phyloP scores from a whole-genome alignment of 345 rosid genomes.

The Viola odorata region DNA sequence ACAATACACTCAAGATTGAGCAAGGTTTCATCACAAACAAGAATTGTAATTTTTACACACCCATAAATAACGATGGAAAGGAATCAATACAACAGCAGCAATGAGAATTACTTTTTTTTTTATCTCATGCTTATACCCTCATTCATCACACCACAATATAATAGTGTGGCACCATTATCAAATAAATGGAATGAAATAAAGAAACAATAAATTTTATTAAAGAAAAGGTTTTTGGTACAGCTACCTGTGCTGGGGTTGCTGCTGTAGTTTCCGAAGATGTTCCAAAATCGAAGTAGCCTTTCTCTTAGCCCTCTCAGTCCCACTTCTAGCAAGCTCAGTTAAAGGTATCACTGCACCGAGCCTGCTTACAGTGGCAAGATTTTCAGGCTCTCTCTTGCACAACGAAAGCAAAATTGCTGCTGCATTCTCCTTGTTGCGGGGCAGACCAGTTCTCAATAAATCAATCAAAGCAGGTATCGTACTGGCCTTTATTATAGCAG shows the following conservation, averaged over 20 bases:
- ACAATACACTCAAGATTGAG: not conserved
- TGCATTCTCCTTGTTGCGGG: constrained; percentile 77
- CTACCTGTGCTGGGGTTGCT: constrained; percentile 23
- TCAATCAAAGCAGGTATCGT: constrained; percentile 61
- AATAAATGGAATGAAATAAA: constrained; percentile 22
- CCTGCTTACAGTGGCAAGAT: constrained; percentile 53
- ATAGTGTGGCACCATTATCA: constrained; percentile 18
- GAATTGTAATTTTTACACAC: constrained; percentile 31
- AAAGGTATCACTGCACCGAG: constrained; percentile 80
- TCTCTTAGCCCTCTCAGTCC: constrained; percentile 87
- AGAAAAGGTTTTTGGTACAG: constrained; percentile 12
- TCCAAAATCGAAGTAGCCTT: constrained; percentile 77
- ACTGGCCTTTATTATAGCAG: constrained; percentile 54
- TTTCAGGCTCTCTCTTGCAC: constrained; percentile 81
- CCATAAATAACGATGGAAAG: constrained; percentile 2
- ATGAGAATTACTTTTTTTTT: constrained; percentile 22
- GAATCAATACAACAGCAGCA: constrained; percentile 28
- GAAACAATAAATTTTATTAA: constrained; percentile 4
- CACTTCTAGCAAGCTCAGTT: constrained; percentile 67
- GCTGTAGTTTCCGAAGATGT: constrained; percentile 50
- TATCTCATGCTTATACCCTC: constrained; percentile 33
- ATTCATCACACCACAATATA: constrained; percentile 14
- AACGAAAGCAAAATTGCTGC: constrained; percentile 72
- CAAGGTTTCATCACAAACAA: constrained; percentile 13
- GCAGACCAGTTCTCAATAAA: constrained; percentile 52